Evolutionary conservation across 139 green algal genomes (phyloP), one percentile per base, ranked within the genome.

Genomic region (Micractinium sp.): DNA sequence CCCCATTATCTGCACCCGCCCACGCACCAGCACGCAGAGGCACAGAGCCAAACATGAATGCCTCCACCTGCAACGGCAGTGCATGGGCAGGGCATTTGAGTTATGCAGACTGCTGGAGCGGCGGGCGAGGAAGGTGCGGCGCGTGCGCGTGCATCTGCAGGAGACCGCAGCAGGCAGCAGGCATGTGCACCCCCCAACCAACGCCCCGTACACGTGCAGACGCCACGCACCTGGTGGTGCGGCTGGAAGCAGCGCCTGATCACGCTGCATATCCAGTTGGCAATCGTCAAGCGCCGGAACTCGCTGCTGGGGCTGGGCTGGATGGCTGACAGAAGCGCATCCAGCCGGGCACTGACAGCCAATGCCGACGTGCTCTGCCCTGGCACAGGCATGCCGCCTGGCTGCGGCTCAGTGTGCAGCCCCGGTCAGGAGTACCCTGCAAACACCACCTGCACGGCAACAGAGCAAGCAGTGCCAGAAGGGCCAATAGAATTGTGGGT

Each of bases 31-130:
- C 98, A 27, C 95, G 94, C 41, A 99, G 93, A 36, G 98, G 98
- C 73, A 99, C 98, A 0, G 96, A 98, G 20, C 98, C 98, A 93
- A 99, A 99, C 85, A 96, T 94, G 85, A 95, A 97, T 0, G 95
- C 94, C 39, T 96, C 90, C 39, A 99, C 97, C 95, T 98, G 66
- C 61, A 56, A 31, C 1, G 31, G 15, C 23, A 84, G 41, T 16
- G 13, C 0, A 29, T 53, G 0, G 53, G 56, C 20, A 22, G 23
- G 39, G 76, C 36, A 23, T 2, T 3, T 2, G 33, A 25, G 5
- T 2, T 56, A 7, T 18, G 35, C 13, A 53, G 74, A 33, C 71
- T 16, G 74, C 74, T 13, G 15, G 14, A 81, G 20, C 2, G 3
- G 69, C 3, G 69, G 69, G 69, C 69, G 27, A 76, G 63, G 63